These are phyloP conservation scores for Quercus ilex DNA, from an alignment of 306 rosid genomes.

Conservation along the genomic window DNA sequence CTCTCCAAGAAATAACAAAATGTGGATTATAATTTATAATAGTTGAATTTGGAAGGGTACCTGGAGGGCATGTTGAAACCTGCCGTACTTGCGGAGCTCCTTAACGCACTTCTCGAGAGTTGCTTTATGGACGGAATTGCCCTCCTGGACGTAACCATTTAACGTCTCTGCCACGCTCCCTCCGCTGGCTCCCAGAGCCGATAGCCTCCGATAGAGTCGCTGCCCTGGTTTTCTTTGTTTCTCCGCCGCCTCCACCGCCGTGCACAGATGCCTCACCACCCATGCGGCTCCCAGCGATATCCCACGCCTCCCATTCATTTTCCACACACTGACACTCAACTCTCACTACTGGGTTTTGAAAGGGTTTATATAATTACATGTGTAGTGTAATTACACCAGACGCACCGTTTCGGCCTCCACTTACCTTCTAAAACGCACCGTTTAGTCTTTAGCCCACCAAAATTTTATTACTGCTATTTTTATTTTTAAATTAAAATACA, in stretches of 20 bases:
- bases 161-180: constrained; percentile 54
- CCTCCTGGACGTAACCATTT: constrained; percentile 56
- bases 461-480: too few relatives aligned
- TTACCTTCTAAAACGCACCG: too few relatives aligned
- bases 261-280: constrained; percentile 37
- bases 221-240: neutral
- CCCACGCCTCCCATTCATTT: constrained; percentile 45
- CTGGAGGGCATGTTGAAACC: constrained; percentile 60
- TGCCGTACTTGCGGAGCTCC: constrained; percentile 61
- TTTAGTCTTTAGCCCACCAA: too few relatives aligned
- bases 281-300: constrained; percentile 25
- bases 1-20: too few relatives aligned
- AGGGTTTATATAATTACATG: constrained; percentile 30
- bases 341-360: constrained; percentile 4
- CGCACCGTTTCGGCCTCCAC: too few relatives aligned
- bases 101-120: constrained; percentile 44
- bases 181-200: constrained; percentile 54
- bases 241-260: constrained; percentile 1
- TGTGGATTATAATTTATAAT: neutral
- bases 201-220: constrained; percentile 49
- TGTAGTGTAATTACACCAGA: too few relatives aligned
- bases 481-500: too few relatives aligned
- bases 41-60: constrained; percentile 19
- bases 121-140: constrained; percentile 38
- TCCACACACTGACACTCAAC: neutral